phyloP scores from a whole-genome alignment of 208 protist genomes.

The Trypanosoma avium region DNA sequence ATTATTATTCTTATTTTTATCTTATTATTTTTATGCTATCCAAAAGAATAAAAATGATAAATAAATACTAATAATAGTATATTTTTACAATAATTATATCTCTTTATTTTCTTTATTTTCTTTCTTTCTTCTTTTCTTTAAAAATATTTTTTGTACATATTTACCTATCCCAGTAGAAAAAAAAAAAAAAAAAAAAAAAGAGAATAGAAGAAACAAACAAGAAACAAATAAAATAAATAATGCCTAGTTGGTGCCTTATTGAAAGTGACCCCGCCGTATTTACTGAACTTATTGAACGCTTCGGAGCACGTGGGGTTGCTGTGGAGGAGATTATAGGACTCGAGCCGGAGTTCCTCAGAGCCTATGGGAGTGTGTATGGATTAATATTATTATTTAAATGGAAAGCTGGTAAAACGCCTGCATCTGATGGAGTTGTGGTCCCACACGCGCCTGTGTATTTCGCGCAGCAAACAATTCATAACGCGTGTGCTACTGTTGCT shows the following conservation, averaged over 20 bases:
- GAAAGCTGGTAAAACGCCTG: conserved; percentile 36
- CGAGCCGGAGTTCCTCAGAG: conserved; percentile 61
- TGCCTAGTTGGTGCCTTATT: conserved; percentile 94
- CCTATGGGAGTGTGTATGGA: conserved; percentile 86
- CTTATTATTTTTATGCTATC: too few relatives aligned
- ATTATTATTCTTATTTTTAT: too few relatives aligned
- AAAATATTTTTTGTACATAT: background rate
- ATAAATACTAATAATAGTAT: background rate
- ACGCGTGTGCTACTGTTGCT: conserved; percentile 98
- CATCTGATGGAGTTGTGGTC: conserved; percentile 29
- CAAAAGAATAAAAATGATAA: background rate
- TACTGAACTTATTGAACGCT: conserved; percentile 94
- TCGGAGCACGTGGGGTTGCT: conserved; percentile 95
- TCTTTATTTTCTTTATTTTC: background rate
- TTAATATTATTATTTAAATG: conserved; percentile 98
- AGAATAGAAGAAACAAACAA: conserved; percentile 5
- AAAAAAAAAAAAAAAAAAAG: conserved; percentile 4
- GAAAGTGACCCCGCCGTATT: conserved; percentile 97
- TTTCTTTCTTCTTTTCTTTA: background rate
- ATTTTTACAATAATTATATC: background rate
- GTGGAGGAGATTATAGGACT: conserved; percentile 96
- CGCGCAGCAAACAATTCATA: conserved; percentile 94
- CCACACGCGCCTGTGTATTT: conserved; percentile 91
- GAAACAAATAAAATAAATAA: conserved; percentile 2
- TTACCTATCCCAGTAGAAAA: background rate